These are phyloP conservation scores for Batkoa obscura DNA, from an alignment of 371 early-diverging fungal species.

Conservation along the genomic window DNA sequence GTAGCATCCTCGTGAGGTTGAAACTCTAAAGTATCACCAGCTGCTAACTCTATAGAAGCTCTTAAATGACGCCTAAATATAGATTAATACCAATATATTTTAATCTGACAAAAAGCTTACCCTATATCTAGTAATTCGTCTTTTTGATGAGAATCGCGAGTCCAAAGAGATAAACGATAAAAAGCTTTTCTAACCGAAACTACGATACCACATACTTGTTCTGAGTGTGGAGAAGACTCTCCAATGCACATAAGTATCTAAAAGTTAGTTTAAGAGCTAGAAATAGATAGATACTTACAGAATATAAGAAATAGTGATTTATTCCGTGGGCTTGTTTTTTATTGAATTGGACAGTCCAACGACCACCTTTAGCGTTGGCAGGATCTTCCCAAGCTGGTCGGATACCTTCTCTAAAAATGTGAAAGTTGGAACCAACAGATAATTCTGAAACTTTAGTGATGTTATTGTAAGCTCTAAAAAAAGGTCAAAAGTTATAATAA, in stretches of 20 bases:
- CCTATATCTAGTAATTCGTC: slow-evolving; percentile 40
- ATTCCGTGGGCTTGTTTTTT: slow-evolving; percentile 48
- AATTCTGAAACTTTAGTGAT: slow-evolving; percentile 62
- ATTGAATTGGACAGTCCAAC: slow-evolving; percentile 74
- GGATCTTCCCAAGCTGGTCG: slow-evolving; percentile 98
- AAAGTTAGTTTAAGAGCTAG: too few relatives aligned
- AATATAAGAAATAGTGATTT: slow-evolving; percentile 69
- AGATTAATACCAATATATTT: neutral
- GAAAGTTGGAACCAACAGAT: slow-evolving; percentile 71
- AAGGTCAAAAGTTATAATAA: neutral
- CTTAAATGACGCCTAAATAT: slow-evolving; percentile 27
- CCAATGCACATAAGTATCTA: slow-evolving; percentile 80
- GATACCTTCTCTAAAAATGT: slow-evolving; percentile 91
- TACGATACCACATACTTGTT: slow-evolving; percentile 82
- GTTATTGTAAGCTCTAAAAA: slow-evolving; percentile 71
- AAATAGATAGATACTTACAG: slow-evolving; percentile 27
- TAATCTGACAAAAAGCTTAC: slow-evolving; percentile 17
- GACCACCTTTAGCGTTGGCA: slow-evolving; percentile 87
- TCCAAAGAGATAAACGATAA: slow-evolving; percentile 82
- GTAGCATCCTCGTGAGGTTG: slow-evolving; percentile 17
- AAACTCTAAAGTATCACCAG: slow-evolving; percentile 15
- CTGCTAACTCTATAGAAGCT: slow-evolving; percentile 17
- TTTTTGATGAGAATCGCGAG: slow-evolving; percentile 47
- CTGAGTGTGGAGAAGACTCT: slow-evolving; percentile 54
- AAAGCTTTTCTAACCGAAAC: slow-evolving; percentile 63